These are phyloP conservation scores for Tritrichomonas foetus DNA, from an alignment of 208 protist genomes.

Conservation along the genomic window DNA sequence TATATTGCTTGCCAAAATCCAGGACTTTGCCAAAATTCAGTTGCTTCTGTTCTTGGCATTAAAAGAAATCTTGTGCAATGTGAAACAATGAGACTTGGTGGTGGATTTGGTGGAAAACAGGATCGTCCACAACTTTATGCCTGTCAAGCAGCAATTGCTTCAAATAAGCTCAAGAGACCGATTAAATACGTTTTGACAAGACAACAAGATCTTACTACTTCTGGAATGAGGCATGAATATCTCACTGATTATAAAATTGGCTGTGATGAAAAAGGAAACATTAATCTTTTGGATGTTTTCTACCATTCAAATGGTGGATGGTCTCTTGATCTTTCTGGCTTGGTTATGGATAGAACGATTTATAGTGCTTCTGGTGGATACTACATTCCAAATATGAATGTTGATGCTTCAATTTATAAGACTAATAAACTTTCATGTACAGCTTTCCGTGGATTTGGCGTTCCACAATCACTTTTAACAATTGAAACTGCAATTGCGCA, in stretches of 20 bases:
- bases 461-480: constrained; percentile 62
- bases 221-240: constrained; percentile 65
- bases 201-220: constrained; percentile 64
- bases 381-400: constrained; percentile 61
- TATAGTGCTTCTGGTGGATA: constrained; percentile 69
- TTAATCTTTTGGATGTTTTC: constrained; percentile 54
- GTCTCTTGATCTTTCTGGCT: constrained; percentile 57
- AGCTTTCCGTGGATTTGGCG: constrained; percentile 71
- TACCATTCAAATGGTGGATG: constrained; percentile 64
- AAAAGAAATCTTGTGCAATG: constrained; percentile 44
- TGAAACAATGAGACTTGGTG: constrained; percentile 64
- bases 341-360: constrained; percentile 61
- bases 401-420: constrained; percentile 53
- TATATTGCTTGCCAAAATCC: neutral
- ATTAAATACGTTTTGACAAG: constrained; percentile 63
- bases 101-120: constrained; percentile 78
- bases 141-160: constrained; percentile 61
- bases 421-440: constrained; percentile 72
- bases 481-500: constrained; percentile 63
- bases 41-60: constrained; percentile 42
- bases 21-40: neutral
- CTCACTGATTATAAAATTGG: constrained; percentile 53
- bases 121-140: neutral
- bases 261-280: neutral
- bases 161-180: constrained; percentile 52